A percentile compares a stretch with the other conserved stretches of the same genome.
Evolutionary conservation across 1,284 basidiomycete genomes (phyloP).

Genomic region (Leccinum subrobustum): DNA sequence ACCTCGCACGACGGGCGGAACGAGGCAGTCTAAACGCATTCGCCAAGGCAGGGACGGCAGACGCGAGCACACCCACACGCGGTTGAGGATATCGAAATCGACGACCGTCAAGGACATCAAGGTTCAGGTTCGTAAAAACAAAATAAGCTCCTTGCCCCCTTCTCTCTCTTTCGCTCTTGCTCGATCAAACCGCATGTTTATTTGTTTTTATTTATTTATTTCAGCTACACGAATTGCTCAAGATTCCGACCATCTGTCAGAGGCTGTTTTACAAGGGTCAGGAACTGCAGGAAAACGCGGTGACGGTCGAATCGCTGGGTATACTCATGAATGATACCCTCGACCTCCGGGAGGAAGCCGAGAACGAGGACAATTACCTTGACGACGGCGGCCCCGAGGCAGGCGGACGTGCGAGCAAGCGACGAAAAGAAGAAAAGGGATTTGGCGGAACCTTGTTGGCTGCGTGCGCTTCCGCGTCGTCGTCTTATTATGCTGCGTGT

Average conservation of each 20-base stretch:
- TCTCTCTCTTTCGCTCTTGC: background rate
- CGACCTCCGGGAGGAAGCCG: constrained; percentile 61
- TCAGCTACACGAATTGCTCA: constrained; percentile 57
- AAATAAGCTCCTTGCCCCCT: background rate
- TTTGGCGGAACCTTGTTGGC: constrained; percentile 69
- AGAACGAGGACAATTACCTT: constrained; percentile 50
- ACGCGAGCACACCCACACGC: constrained; percentile 43
- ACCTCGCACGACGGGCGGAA: constrained; percentile 27
- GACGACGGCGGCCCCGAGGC: background rate
- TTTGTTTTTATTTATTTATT: background rate
- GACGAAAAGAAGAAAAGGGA: constrained; percentile 61
- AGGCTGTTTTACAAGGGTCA: constrained; percentile 58
- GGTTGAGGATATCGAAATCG: constrained; percentile 55
- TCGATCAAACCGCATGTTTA: background rate
- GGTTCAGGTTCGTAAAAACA: constrained; percentile 49
- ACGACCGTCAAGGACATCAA: constrained; percentile 78
- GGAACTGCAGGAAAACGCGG: constrained; percentile 64
- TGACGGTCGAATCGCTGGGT: constrained; percentile 58
- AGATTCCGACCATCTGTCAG: constrained; percentile 73
- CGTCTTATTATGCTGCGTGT: constrained; percentile 13
- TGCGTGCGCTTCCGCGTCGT: constrained; percentile 14
- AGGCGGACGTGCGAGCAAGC: constrained; percentile 40
- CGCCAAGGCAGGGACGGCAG: constrained; percentile 49
- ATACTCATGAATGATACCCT: constrained; percentile 64
- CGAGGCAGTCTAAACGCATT: constrained; percentile 67